Conservation (phyloP, 1,139 yeast genomes). For the Pichia sp. region DNA sequence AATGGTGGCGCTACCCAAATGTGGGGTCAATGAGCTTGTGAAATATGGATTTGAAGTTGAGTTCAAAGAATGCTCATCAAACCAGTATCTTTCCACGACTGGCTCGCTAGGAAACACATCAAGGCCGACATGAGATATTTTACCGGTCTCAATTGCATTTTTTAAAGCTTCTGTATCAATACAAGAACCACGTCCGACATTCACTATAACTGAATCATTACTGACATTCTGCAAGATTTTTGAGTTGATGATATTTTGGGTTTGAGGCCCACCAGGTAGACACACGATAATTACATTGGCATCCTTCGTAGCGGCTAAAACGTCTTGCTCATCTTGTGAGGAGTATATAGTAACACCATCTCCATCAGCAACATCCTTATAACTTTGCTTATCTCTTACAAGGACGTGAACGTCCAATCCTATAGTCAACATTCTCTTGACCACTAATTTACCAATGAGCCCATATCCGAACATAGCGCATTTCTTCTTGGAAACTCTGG, state of each 20-base stretch:
- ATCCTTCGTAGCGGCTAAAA: constrained; percentile 30
- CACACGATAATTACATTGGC: constrained; percentile 60
- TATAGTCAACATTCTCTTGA: constrained; percentile 43
- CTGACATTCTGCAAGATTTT: constrained; percentile 39
- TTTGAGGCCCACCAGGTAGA: constrained; percentile 58
- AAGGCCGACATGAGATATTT: constrained; percentile 65
- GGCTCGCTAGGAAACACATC: constrained; percentile 80
- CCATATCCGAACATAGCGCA: constrained; percentile 75
- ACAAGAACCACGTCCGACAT: constrained; percentile 73
- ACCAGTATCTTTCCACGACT: constrained; percentile 31
- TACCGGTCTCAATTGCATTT: constrained; percentile 59
- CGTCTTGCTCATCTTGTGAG: constrained; percentile 1
- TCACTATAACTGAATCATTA: constrained; percentile 58
- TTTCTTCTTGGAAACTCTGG: constrained; percentile 16
- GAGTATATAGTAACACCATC: constrained; percentile 1
- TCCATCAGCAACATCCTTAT: background rate
- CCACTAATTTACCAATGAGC: constrained; percentile 63
- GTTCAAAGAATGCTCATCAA: constrained; percentile 5
- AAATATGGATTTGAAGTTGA: constrained; percentile 3
- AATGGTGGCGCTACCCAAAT: constrained; percentile 65
- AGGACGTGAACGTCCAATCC: constrained; percentile 47
- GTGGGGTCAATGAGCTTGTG: constrained; percentile 63
- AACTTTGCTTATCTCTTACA: constrained; percentile 7
- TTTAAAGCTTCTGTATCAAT: constrained; percentile 69
- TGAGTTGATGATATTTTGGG: constrained; percentile 48